Evolutionary conservation across 257 asterid species (phyloP), one percentile per base, ranked within the genome.

Genomic region (Gentiana dahurica): DNA sequence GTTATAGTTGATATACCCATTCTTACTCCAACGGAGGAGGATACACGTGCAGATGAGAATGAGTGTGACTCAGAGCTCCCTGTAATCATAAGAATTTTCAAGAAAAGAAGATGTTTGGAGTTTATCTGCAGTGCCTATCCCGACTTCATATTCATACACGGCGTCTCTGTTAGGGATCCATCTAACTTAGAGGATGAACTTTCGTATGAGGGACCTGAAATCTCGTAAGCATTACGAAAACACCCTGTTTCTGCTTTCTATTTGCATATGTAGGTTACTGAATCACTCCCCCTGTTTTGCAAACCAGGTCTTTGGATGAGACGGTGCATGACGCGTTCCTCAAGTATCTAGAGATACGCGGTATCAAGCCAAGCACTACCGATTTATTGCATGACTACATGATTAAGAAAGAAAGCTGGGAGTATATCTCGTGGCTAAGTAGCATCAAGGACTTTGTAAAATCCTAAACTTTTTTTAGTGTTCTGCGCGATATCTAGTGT

Each of bases 301-400:
- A 46, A 37, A 44, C 48, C 69, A 85, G 95, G 69, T 94, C 88
- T 62, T 80, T 92, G 89, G 99, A 92, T 50, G 95, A 92, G 73
- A 88, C 85, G 69, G 70, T 92, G 78, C 97, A 88, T 84, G 81
- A 85, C 77, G 92, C 95, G 45, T 92, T 92, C 79, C 89, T 75
- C 78, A 88, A 88, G 85, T 92, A 88, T 73, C 72, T 92, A 49
- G 95, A 92, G 75, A 72, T 80, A 6, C 75, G 95, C 73, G 99
- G 97, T 63, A 66, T 92, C 61, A 85, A 79, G 55, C 89, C 97
- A 1, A 81, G 85, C 72, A 70, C 89, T 2, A 85, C 95, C 34
- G 85, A 83, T 74, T 85, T 72, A 72, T 81, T 92, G 90, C 93
- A 81, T 1, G 94, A 73, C 58, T 88, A 78, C 72, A 85, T 92